Base-by-base conservation (phyloP, 1,284 basidiomycete genomes). In the Sanguinoderma infundibulare region DNA sequence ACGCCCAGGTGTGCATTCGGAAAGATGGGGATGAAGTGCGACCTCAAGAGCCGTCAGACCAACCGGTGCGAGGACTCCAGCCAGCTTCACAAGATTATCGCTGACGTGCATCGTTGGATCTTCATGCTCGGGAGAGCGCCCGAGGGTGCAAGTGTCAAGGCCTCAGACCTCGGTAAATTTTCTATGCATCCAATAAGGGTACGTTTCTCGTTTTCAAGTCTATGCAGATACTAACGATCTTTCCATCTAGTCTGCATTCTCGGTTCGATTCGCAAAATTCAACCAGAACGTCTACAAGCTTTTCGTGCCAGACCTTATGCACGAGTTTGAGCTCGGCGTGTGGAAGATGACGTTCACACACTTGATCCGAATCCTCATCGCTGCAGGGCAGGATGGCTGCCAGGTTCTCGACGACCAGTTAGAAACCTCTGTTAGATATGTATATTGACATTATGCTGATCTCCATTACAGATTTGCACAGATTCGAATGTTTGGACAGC, bases 241-340 rank as follows among this genome's bases (percentile, higher is more conserved):
- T 54, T 26, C 40, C 57, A 35, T 26, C 46, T 49, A 78, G 77
- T 78, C 75, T 60, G 73, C 75, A 1, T 79, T 78, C 59, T 77
- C 73, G 0, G 53, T 20, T 0, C 57, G 55, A 2, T 50, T 73
- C 0, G 26, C 38, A 0, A 5, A 52, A 5, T 40, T 50, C n/a
- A 61, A 57, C 6, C 61, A 67, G 46, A 65, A 72, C 50, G 53
- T 65, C 24, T 69, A 64, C 44, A 9, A 32, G 1, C 51, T 70
- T 2, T 56, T 72, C 17, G 62, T 64, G 0, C 60, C 66, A 0
- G 71, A 73, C 50, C 42, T 72, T 0, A 50, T 73, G 55, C 71
- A 73, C 49, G 69, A 73, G 53, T 67, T 70, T 22, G 69, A 72
- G 39, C 65, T 73, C 8, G 71, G 72, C 1, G 60, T 70, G 0